Evolutionary conservation across 345 rosid genomes (phyloP), one percentile per base, ranked within the genome.

Genomic region (Hibiscus mutabilis): DNA sequence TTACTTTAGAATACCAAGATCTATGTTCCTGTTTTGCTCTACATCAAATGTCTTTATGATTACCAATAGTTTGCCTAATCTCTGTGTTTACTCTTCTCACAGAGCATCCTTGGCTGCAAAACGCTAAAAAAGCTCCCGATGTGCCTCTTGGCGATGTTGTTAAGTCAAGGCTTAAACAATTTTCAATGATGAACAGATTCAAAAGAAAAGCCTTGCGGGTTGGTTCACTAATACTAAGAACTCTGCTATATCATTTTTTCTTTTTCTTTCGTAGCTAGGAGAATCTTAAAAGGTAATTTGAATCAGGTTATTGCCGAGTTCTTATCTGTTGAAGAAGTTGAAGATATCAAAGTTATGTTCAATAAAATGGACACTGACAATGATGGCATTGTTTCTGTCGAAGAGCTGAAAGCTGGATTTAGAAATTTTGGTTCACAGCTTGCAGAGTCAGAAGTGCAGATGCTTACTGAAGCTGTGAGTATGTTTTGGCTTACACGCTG

Each of bases 131-230:
- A 74, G 97, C 96, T 77, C 92, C 99, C 46, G 89, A 96, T 83
- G 89, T 89, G 69, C 95, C 95, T 77, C 99, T 92, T 70, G 99
- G 99, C 59, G 99, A 96, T 85, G 97, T 88, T 79, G 99, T 96
- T 74, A 96, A 87, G 82, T 84, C 99, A 51, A 88, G 99, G 80
- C 88, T 96, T 44, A 92, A 92, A 84, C 99, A 96, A 71, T 96
- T 96, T 81, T 96, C 99, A 25, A 87, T 92, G 91, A 96, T 92
- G 99, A 96, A 96, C 87, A 86, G 98, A 87, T 96, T 96, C 89
- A 96, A 96, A 85, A 92, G 99, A 86, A 92, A 96, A 89, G 98
- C 96, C 35, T 83, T 96, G 55, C 85, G 97, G 97, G 99, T 96
- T 66, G 68, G 97, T 87, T 73, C 71, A 74, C 64, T 27, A 27